Base-by-base conservation (phyloP, 106 monocot species). In the Hemerocallis citrina region DNA sequence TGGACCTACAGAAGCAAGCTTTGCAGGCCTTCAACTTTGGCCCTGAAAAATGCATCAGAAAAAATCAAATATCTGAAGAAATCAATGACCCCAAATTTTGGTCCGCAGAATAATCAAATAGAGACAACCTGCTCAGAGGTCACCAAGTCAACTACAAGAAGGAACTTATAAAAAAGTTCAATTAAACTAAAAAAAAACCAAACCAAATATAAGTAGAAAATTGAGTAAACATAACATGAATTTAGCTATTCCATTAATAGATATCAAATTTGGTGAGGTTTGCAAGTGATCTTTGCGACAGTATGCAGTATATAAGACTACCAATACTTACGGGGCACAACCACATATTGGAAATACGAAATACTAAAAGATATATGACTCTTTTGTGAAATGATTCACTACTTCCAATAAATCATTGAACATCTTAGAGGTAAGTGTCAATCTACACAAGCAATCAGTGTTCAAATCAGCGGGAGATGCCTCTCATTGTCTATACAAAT, bases 31-130 rank as follows among this genome's bases (percentile, higher is more conserved):
- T 75, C 80, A 77, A 71, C 65, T 62, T 75, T 58, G 64, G 74
- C 72, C 83, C 83, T 83, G 83, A n/a, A 80, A 89, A 83, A 66
- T 66, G 61, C 40, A 80, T 61, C 19, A 52, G n/a, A 28, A 82
- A 69, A 47, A 14, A 70, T 84, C 80, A 72, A 72, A 61, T 54
- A 78, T 67, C 66, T 58, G 38, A 21, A 19, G 22, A 57, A 35
- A 57, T 7, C 12, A 21, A 57, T 35, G 21, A 57, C 19, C 31
- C 31, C 0, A 35, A 57, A 57, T 17, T 3, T 57, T 7, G 9
- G 19, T 35, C 22, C 34, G 21, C 57, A 55, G 31, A 33, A 31
- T 32, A 55, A 31, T 32, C 15, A 55, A 55, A 33, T 55, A 32
- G 28, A 13, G 25, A 28, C 5, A 14, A 12, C 32, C 55, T 7